These are phyloP conservation scores for Remersonia thermophila DNA, from an alignment of 2,329 filamentous ascomycete species.

Conservation along the genomic window DNA sequence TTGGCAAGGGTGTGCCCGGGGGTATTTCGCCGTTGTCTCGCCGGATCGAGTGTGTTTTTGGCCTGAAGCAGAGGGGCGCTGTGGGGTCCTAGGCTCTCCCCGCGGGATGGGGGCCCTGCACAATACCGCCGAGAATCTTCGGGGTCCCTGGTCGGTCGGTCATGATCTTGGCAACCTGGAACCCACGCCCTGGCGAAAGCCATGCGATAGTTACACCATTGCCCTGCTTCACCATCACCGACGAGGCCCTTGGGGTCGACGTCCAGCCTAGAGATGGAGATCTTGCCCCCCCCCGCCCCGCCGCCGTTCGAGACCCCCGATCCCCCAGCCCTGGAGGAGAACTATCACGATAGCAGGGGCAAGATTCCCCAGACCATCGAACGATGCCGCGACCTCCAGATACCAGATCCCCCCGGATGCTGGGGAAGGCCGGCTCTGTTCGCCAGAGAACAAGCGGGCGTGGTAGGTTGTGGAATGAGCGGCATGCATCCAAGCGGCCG, in stretches of 20 bases:
- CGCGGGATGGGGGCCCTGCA: constrained; percentile 10
- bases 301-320: neutral
- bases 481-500: too few species aligned
- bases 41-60: constrained; percentile 15
- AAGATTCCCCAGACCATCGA: too few species aligned
- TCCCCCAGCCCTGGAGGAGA: too few species aligned
- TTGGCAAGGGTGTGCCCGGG: constrained; percentile 16
- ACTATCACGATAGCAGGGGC: too few species aligned
- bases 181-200: neutral
- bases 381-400: too few species aligned
- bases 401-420: too few species aligned
- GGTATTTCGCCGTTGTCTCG: constrained; percentile 19
- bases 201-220: neutral
- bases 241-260: neutral
- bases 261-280: neutral
- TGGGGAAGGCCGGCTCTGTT: too few species aligned
- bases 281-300: neutral
- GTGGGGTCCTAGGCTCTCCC: neutral
- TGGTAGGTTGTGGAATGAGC: too few species aligned
- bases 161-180: constrained; percentile 1
- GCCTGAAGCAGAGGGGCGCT: constrained; percentile 7
- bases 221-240: too few species aligned
- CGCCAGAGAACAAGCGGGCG: too few species aligned
- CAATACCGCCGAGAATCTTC: constrained; percentile 18
- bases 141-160: constrained; percentile 8